These are phyloP conservation scores for Rubia yunnanensis DNA, from an alignment of 257 asterid species.

Conservation along the genomic window DNA sequence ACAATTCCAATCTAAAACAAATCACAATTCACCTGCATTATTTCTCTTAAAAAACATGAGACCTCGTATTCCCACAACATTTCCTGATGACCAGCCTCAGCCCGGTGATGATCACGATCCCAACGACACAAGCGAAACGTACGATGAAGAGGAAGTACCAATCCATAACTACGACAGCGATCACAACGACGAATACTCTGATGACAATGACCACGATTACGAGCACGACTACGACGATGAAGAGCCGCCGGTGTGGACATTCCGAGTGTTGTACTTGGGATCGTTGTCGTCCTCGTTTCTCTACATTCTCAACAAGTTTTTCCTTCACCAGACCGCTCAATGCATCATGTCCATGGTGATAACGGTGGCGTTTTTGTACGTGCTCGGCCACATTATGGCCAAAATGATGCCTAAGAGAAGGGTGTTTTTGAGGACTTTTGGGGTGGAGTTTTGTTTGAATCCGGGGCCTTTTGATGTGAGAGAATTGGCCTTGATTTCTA, in stretches of 20 bases:
- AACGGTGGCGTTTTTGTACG: neutral
- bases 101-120: neutral
- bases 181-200: neutral
- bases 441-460: constrained; percentile 47
- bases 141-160: neutral
- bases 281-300: constrained; percentile 31
- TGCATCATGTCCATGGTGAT: constrained; percentile 32
- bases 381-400: constrained; percentile 25
- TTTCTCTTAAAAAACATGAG: neutral
- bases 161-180: neutral
- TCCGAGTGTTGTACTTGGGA: constrained; percentile 47
- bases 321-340: constrained; percentile 37
- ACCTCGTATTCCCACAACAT: neutral
- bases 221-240: neutral
- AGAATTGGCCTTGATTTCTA: constrained; percentile 55
- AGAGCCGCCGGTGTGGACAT: constrained; percentile 52
- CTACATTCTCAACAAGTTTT: constrained; percentile 34
- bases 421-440: constrained; percentile 23
- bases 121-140: neutral
- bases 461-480: constrained; percentile 46
- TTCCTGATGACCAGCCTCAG: no score
- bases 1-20: neutral
- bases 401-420: constrained; percentile 36
- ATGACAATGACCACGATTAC: neutral
- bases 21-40: neutral